Evolutionary conservation across 2,329 filamentous ascomycete genomes (phyloP), one percentile per base, ranked within the genome.

Genomic region (Boeremia lycopersici): DNA sequence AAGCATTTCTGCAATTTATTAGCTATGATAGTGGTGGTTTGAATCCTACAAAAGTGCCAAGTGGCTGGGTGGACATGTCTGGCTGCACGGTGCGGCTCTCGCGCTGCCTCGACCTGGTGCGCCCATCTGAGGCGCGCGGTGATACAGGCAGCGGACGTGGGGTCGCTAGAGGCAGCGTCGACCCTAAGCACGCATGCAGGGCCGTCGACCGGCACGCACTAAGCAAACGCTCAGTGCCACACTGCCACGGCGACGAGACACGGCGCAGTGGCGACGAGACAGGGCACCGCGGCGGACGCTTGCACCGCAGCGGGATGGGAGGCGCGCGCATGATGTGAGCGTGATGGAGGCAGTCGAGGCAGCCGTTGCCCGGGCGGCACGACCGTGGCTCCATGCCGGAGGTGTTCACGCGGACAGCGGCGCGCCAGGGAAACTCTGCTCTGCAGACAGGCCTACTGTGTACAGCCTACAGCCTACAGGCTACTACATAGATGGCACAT

Each of bases 141-240:
- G 47, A 34, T 47, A 40, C 53, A 48, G 25, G 35, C 13, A 19
- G 43, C 53, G 8, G 48, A 35, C 51, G 53, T 56, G 53, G 53
- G 53, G 48, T 48, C 23, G 53, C 19, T 23, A 51, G 41, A 23
- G 31, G 42, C 42, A 15, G 39, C 6, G 48, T 38, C n/a, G n/a
- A n/a, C n/a, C n/a, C n/a, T n/a, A n/a, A n/a, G n/a, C 44, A 43
- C 48, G 58, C 53, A 63, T 61, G 58, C 61, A 63, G 60, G 60
- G 60, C 33, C 36, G 28, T 30, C 53, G 34, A 42, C 52, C 25
- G 52, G 34, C 52, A 47, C 42, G 52, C 52, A 55, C 52, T 43
- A 55, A 31, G 46, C 17, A 50, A 46, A 23, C 19, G 19, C 19
- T 23, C 19, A 23, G 19, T 23, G 19, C 19, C 19, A 23, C 19